Conservation (phyloP, 2,329 filamentous ascomycete species). For the Colletotrichum tabaci region DNA sequence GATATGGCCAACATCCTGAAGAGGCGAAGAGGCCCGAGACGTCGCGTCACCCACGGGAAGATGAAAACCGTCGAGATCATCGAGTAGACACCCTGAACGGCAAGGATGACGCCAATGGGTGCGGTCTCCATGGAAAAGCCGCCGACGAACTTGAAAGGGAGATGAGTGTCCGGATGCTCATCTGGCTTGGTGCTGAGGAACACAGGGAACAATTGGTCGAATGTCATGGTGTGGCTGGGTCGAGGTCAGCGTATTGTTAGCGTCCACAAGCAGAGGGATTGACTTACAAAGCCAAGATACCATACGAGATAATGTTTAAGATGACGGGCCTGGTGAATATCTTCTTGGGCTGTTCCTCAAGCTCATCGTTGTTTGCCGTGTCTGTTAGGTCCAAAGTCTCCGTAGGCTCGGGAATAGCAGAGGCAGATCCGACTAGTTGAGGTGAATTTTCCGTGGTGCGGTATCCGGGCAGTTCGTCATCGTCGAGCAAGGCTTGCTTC, state of each 20-base stretch:
- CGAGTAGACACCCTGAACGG: slow-evolving; percentile 90
- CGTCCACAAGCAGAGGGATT: slow-evolving; percentile 33
- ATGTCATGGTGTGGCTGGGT: slow-evolving; percentile 92
- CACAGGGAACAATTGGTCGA: slow-evolving; percentile 93
- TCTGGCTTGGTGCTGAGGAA: slow-evolving; percentile 82
- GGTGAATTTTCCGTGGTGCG: slow-evolving; percentile 72
- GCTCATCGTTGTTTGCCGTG: slow-evolving; percentile 15
- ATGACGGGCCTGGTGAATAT: slow-evolving; percentile 89
- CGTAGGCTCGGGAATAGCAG: slow-evolving; percentile 48
- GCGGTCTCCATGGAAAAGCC: slow-evolving; percentile 89
- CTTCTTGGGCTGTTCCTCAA: slow-evolving; percentile 51
- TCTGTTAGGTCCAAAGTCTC: slow-evolving; percentile 53
- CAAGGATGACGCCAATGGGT: slow-evolving; percentile 89
- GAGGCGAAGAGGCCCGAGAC: slow-evolving; percentile 83
- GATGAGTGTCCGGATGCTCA: slow-evolving; percentile 55
- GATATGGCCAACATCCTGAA: slow-evolving; percentile 86
- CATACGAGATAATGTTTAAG: slow-evolving; percentile 90
- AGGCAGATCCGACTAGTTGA: slow-evolving; percentile 55
- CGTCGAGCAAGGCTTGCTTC: slow-evolving; percentile 75
- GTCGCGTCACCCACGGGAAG: slow-evolving; percentile 83
- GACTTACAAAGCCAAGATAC: slow-evolving; percentile 94
- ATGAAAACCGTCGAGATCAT: slow-evolving; percentile 88
- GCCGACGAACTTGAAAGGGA: slow-evolving; percentile 91
- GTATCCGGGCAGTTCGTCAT: slow-evolving; percentile 79
- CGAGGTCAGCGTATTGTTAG: slow-evolving; percentile 42